Evolutionary conservation across 768 basidiomycete species (phyloP), one percentile per base, ranked within the genome.

Genomic region (Cystofilobasidium bisporidii): DNA sequence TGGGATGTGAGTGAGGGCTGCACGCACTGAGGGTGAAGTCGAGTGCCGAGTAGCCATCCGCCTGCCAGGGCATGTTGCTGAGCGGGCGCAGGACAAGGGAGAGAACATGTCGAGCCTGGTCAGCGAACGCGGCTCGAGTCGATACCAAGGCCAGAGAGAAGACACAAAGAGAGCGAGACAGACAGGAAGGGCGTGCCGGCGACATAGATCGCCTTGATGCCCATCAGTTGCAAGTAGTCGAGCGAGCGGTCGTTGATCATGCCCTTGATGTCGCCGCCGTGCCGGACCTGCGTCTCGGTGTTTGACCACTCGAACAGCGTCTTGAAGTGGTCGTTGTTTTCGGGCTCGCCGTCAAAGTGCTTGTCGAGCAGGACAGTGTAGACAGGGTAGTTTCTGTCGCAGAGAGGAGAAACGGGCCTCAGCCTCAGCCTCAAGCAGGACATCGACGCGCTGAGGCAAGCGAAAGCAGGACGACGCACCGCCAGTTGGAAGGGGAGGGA

Each of bases 141-240:
- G n/a, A n/a, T n/a, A n/a, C n/a, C n/a, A n/a, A n/a, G n/a, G n/a
- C n/a, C n/a, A n/a, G n/a, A n/a, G n/a, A n/a, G n/a, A n/a, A 20
- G 15, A 3, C 15, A 17, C 41, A 43, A 43, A 48, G 17, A n/a
- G 22, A 36, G 18, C 24, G 33, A 12, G 12, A 67, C 66, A 8
- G 12, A 62, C 61, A 64, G 53, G 62, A 91, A 94, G 50, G 86
- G 85, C 0, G 92, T 94, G 61, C 92, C 92, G 26, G 92, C 89
- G 76, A 94, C 87, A 79, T 90, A 96, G 73, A 96, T 85, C 63
- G 85, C 82, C 72, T 80, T 80, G 69, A 91, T 78, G 71, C 92
- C 92, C 89, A 94, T 91, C 70, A 88, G 89, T 43, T 89, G 80
- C 20, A 96, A 80, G 75, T 96, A 96, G 77, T 96, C 92, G 68